Evolutionary conservation across 306 rosid species (phyloP).

Genomic region (Quercus wislizeni): DNA sequence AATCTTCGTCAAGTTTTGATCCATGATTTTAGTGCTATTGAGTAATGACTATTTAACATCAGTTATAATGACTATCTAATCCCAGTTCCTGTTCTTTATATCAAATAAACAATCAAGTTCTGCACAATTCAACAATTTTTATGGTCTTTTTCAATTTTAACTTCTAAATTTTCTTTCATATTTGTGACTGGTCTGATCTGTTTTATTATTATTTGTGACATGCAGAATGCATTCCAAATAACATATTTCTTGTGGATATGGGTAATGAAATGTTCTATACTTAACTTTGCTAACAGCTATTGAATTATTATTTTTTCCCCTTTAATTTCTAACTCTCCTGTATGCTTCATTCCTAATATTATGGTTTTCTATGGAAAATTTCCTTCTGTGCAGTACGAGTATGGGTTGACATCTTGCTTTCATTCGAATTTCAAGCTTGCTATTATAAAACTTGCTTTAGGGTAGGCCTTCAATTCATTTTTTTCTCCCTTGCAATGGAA

Average conservation of each 20-base stretch:
- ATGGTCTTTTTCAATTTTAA: background rate
- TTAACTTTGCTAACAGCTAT: slow-evolving; percentile 10
- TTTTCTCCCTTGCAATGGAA: background rate
- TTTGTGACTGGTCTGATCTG: slow-evolving; percentile 15
- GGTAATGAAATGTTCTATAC: slow-evolving; percentile 45
- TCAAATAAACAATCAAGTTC: background rate
- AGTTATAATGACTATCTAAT: background rate
- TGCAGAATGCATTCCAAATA: slow-evolving; percentile 90
- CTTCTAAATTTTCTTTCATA: background rate
- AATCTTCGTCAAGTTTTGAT: background rate
- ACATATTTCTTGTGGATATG: slow-evolving; percentile 79
- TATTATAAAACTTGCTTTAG: slow-evolving; percentile 47
- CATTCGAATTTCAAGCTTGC: slow-evolving; percentile 53
- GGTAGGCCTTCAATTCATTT: slow-evolving; percentile 49
- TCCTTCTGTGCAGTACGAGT: slow-evolving; percentile 66
- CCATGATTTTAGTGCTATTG: background rate
- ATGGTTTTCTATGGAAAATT: slow-evolving; percentile 11
- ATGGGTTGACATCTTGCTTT: slow-evolving; percentile 72
- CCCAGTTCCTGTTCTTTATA: background rate
- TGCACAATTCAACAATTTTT: background rate
- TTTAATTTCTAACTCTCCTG: background rate
- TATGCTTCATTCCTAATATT: background rate
- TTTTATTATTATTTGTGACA: slow-evolving; percentile 7
- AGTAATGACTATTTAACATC: background rate
- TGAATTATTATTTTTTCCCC: background rate